These are phyloP conservation scores for Rubroshorea leprosula DNA, from an alignment of 345 rosid species.

Conservation along the genomic window DNA sequence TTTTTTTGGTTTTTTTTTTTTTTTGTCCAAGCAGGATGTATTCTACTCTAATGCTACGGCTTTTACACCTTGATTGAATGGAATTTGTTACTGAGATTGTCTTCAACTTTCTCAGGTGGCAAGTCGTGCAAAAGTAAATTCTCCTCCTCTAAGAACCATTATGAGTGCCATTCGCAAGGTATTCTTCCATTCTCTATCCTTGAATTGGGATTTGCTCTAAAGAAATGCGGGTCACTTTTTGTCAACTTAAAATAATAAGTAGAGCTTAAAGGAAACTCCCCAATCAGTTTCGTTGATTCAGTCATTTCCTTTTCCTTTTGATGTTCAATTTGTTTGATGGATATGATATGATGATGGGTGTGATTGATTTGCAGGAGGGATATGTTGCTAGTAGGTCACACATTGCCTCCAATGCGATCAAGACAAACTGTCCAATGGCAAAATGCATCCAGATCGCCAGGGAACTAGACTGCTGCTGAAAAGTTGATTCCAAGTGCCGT, in stretches of 20 bases:
- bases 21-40: too few relatives aligned
- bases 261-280: too few relatives aligned
- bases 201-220: not conserved
- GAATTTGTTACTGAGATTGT: not conserved
- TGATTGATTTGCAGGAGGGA: slow-evolving; percentile 53
- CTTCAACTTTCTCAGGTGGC: slow-evolving; percentile 47
- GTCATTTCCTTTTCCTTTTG: not conserved
- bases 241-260: too few relatives aligned
- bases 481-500: not conserved
- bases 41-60: too few relatives aligned
- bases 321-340: too few relatives aligned
- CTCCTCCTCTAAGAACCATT: slow-evolving; percentile 62
- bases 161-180: slow-evolving; percentile 53
- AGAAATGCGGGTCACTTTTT: not conserved
- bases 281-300: too few relatives aligned
- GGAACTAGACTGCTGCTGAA: slow-evolving; percentile 20
- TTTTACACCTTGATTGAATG: not conserved
- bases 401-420: slow-evolving; percentile 59
- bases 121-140: slow-evolving; percentile 67
- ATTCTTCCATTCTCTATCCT: slow-evolving; percentile 6
- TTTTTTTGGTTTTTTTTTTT: not conserved
- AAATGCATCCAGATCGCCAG: slow-evolving; percentile 50
- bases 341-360: too few relatives aligned
- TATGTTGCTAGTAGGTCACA: slow-evolving; percentile 74
- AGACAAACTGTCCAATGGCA: slow-evolving; percentile 68